Evolutionary conservation across 495 filamentous ascomycete genomes (phyloP).

Genomic region (Xylaria flabelliformis): DNA sequence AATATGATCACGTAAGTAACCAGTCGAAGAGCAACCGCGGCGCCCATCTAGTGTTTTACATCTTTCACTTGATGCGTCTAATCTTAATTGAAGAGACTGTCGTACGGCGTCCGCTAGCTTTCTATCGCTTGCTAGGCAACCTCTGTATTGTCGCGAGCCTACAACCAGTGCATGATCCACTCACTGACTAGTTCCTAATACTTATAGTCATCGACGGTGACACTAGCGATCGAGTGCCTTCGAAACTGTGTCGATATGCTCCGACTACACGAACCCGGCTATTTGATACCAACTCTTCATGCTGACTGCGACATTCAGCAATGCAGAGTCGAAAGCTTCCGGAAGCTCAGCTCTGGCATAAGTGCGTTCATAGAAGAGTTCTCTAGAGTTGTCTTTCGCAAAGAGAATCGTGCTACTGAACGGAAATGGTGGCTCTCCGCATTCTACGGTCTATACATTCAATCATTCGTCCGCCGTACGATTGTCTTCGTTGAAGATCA

Average conservation of each 20-base stretch:
- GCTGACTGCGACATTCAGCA: not conserved
- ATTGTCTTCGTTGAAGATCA: slow-evolving; percentile 29
- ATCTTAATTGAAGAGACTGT: not conserved
- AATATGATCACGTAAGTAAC: slow-evolving; percentile 33
- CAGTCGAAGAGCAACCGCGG: not conserved
- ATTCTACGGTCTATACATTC: slow-evolving; percentile 39
- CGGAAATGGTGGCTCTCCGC: slow-evolving; percentile 39
- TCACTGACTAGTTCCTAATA: not conserved
- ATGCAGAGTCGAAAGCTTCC: slow-evolving; percentile 29
- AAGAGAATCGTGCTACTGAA: slow-evolving; percentile 36
- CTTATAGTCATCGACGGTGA: not conserved
- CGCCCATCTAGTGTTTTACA: not conserved
- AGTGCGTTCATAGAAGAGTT: slow-evolving; percentile 33
- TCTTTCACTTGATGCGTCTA: not conserved
- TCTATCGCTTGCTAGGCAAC: not conserved
- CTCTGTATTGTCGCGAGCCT: not conserved
- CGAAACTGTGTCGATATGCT: not conserved
- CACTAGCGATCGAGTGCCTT: not conserved
- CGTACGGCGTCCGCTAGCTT: not conserved
- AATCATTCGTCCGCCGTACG: slow-evolving; percentile 35
- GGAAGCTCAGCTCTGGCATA: slow-evolving; percentile 30
- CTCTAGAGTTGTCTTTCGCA: slow-evolving; percentile 35
- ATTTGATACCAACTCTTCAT: not conserved
- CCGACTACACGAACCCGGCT: slow-evolving; percentile 1
- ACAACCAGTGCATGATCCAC: not conserved